A percentile compares a stretch with the other conserved stretches of the same genome.
These are phyloP conservation scores for Sugiyamaella qingdaonensis DNA, from an alignment of 805 yeast genomes.

Conservation along the genomic window DNA sequence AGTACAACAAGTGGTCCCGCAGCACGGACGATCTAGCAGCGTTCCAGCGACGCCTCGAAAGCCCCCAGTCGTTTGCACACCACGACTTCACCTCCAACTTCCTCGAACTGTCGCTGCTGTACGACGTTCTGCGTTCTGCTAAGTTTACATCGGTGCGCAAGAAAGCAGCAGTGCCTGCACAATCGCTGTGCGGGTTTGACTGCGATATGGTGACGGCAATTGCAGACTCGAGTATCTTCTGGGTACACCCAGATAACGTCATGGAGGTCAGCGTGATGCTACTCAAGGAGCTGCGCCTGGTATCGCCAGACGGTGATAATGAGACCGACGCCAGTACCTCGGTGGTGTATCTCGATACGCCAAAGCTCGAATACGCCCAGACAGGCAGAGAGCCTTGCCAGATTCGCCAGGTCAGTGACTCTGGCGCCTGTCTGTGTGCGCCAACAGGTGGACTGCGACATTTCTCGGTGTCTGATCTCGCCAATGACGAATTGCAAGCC, in stretches of 20 bases:
- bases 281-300: constrained; percentile 40
- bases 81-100: constrained; percentile 59
- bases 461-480: constrained; percentile 23
- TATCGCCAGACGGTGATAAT: constrained; percentile 24
- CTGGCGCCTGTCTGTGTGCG: constrained; percentile 26
- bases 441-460: constrained; percentile 38
- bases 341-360: constrained; percentile 36
- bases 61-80: constrained; percentile 54
- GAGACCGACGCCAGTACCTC: not conserved
- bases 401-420: constrained; percentile 25
- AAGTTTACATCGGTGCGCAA: constrained; percentile 22
- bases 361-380: constrained; percentile 34
- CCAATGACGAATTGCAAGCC: constrained; percentile 3
- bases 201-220: constrained; percentile 30
- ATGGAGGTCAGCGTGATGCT: constrained; percentile 48
- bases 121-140: constrained; percentile 43
- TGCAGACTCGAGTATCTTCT: constrained; percentile 40
- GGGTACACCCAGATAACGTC: constrained; percentile 61
- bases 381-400: constrained; percentile 39
- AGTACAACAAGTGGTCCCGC: constrained; percentile 48
- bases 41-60: constrained; percentile 35
- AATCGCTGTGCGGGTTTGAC: constrained; percentile 30
- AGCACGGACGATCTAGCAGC: constrained; percentile 25
- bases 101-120: constrained; percentile 52
- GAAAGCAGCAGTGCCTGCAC: constrained; percentile 18